phyloP scores from a whole-genome alignment of 2,329 filamentous ascomycete genomes.

The Byssochlamys sp. region DNA sequence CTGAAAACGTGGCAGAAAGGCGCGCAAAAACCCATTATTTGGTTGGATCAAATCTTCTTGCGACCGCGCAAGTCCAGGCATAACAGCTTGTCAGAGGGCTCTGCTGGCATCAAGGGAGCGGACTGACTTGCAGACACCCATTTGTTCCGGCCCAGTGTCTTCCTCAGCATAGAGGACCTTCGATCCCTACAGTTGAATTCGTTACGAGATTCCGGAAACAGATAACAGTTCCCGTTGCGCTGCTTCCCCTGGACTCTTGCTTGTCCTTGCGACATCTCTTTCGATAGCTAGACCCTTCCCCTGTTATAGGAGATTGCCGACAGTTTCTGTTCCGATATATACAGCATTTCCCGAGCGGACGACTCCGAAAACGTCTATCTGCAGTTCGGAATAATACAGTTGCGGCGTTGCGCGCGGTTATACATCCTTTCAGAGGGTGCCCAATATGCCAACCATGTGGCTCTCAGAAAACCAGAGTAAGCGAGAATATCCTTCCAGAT shows the following conservation, averaged over 20 bases:
- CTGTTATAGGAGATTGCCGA: background rate
- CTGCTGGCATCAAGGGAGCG: background rate
- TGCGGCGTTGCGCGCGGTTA: background rate
- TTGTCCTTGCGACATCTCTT: background rate
- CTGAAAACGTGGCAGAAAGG: slow-evolving; percentile 16
- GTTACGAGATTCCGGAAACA: background rate
- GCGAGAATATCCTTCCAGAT: slow-evolving; percentile 24
- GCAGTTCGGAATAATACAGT: background rate
- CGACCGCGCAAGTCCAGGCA: background rate
- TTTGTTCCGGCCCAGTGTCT: background rate
- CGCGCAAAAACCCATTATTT: background rate
- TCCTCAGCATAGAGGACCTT: background rate
- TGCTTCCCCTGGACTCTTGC: background rate
- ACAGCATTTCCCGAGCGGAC: background rate
- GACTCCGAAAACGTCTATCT: background rate
- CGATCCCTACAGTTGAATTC: background rate
- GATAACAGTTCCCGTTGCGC: background rate
- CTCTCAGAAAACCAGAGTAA: slow-evolving; percentile 88
- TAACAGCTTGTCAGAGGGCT: background rate
- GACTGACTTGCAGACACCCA: background rate
- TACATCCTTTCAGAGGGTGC: background rate
- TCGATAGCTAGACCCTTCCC: background rate
- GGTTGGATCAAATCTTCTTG: background rate
- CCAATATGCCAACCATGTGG: slow-evolving; percentile 81
- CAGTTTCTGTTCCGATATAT: background rate